Conservation (phyloP, 352 stramenopile species). For the Ophiocytium majus region DNA sequence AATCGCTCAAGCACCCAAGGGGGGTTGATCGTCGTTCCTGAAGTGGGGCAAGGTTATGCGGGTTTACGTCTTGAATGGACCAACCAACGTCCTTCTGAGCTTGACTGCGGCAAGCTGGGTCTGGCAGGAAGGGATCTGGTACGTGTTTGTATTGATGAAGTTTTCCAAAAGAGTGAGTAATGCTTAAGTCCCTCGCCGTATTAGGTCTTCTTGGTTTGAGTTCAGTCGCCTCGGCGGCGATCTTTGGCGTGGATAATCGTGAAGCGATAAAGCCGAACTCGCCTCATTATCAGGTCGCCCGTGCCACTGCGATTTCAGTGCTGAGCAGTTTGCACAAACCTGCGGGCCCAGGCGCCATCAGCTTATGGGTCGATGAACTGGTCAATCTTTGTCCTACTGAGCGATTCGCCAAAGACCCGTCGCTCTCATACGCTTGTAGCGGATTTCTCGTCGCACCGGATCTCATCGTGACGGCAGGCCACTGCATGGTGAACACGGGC, state of each 20-base stretch:
- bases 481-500: conserved; percentile 11
- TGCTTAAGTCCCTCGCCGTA: too few species aligned
- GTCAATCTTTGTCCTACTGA: neutral
- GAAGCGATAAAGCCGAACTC: neutral
- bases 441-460: conserved; percentile 1
- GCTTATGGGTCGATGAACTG: neutral
- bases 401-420: neutral
- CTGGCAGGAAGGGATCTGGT: too few species aligned
- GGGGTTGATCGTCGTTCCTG: too few species aligned
- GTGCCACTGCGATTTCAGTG: neutral
- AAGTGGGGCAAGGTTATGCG: too few species aligned
- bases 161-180: too few species aligned
- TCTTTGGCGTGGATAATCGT: conserved; percentile 4
- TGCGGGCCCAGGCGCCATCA: neutral
- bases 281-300: neutral
- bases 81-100: too few species aligned
- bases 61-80: too few species aligned
- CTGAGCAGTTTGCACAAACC: neutral
- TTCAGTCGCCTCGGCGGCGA: neutral
- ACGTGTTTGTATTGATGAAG: too few species aligned
- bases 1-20: too few species aligned
- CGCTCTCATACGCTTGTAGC: neutral
- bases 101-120: too few species aligned
- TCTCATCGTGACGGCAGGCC: neutral
- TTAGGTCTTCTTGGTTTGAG: too few species aligned